These are phyloP conservation scores for Peniophora sp. DNA, from an alignment of 1,284 basidiomycete genomes.

Conservation along the genomic window DNA sequence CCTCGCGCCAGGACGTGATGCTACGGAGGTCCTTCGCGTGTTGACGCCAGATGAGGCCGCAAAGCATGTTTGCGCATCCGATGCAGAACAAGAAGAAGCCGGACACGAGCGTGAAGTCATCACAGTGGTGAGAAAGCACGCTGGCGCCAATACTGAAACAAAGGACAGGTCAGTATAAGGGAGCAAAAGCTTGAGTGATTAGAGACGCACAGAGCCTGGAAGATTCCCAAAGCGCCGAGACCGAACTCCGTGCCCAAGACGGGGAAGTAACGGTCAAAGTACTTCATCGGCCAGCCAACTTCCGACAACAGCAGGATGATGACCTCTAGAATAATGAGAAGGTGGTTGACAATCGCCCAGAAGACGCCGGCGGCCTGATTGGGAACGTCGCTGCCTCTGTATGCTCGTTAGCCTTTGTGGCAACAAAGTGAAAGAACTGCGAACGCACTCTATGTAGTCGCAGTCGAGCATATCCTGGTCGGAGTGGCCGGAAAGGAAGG, in stretches of 20 bases:
- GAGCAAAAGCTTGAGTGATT: conserved; percentile 2
- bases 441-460: conserved; percentile 70
- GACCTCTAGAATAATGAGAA: conserved; percentile 79
- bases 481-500: conserved; percentile 37
- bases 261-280: conserved; percentile 80
- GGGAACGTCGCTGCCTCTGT: conserved; percentile 75
- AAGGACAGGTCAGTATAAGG: conserved; percentile 6
- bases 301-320: conserved; percentile 77
- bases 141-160: conserved; percentile 61
- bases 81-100: conserved; percentile 79
- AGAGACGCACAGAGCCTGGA: conserved; percentile 65
- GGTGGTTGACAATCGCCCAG: conserved; percentile 79
- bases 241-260: conserved; percentile 77
- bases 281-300: conserved; percentile 63
- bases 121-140: conserved; percentile 71
- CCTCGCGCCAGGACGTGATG: conserved; percentile 18
- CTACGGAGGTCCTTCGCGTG: conserved; percentile 21
- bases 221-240: conserved; percentile 76
- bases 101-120: conserved; percentile 68
- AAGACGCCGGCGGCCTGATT: conserved; percentile 84
- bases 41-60: conserved; percentile 60
- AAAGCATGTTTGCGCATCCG: conserved; percentile 71
- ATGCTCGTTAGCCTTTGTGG: conserved; percentile 3
- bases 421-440: neutral
- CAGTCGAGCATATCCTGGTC: conserved; percentile 41